A percentile compares a stretch with the other conserved stretches of the same genome.
Conservation (phyloP, 441 rosid species). For the Sinapis alba region DNA sequence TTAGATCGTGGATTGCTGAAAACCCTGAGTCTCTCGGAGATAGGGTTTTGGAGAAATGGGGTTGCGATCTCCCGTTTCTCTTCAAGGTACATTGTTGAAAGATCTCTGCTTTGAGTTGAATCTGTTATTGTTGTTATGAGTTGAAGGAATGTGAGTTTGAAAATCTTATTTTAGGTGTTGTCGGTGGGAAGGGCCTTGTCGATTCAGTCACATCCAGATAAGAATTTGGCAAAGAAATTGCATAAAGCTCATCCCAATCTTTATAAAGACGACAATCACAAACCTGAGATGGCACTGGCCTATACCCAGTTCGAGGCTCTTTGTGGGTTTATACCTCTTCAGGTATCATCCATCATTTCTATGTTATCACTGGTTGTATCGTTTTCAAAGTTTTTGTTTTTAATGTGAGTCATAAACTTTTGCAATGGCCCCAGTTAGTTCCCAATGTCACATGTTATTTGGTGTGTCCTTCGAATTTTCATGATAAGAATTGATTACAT, state of each 20-base stretch:
- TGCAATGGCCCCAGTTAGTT: constrained; percentile 23
- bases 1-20: constrained; percentile 68
- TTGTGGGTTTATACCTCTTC: constrained; percentile 72
- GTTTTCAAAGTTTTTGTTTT: not conserved
- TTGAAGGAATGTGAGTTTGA: constrained; percentile 1
- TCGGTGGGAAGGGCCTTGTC: constrained; percentile 90
- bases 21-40: constrained; percentile 67
- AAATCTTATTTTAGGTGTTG: constrained; percentile 61
- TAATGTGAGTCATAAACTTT: not conserved
- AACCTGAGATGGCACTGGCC: constrained; percentile 99
- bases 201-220: constrained; percentile 97
- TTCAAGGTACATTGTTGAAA: constrained; percentile 60
- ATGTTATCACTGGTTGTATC: not conserved
- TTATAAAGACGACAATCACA: constrained; percentile 91
- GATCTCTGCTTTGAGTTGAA: constrained; percentile 1
- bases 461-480: not conserved
- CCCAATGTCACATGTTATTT: not conserved
- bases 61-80: constrained; percentile 79
- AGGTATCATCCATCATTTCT: too few species aligned
- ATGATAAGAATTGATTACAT: not conserved
- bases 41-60: constrained; percentile 74
- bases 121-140: constrained; percentile 14
- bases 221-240: constrained; percentile 68
- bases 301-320: constrained; percentile 88
- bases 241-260: constrained; percentile 77